Evolutionary conservation across 2,329 filamentous ascomycete genomes (phyloP).

Genomic region (Cladosporium sp.): DNA sequence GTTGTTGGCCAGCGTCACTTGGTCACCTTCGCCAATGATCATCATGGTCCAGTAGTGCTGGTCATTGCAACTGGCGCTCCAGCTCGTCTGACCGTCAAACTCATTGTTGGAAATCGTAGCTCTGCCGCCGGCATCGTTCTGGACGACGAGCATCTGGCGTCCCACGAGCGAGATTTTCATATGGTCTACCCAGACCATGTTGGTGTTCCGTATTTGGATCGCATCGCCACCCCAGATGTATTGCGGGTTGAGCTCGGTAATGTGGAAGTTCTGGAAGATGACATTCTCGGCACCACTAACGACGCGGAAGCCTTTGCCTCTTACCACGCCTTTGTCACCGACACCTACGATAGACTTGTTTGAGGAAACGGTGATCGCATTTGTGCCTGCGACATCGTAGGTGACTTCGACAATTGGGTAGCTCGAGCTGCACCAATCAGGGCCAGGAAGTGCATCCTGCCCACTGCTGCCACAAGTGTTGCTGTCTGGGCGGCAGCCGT

Average conservation of each 20-base stretch:
- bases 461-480: slow-evolving; percentile 49
- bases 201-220: slow-evolving; percentile 32
- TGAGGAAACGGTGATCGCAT: slow-evolving; percentile 35
- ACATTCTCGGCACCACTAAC: slow-evolving; percentile 45
- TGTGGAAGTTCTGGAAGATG: slow-evolving; percentile 46
- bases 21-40: slow-evolving; percentile 52
- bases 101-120: slow-evolving; percentile 58
- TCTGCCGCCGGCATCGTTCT: slow-evolving; percentile 48
- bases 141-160: slow-evolving; percentile 57
- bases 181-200: slow-evolving; percentile 36
- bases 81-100: slow-evolving; percentile 52
- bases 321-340: slow-evolving; percentile 36
- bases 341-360: slow-evolving; percentile 41
- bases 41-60: slow-evolving; percentile 59
- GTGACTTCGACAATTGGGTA: slow-evolving; percentile 25
- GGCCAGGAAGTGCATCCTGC: slow-evolving; percentile 56
- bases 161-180: slow-evolving; percentile 47
- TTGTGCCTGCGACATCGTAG: slow-evolving; percentile 54
- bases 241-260: slow-evolving; percentile 35
- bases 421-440: slow-evolving; percentile 50
- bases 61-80: slow-evolving; percentile 54
- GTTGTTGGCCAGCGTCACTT: slow-evolving; percentile 56
- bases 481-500: slow-evolving; percentile 53
- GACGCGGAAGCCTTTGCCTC: slow-evolving; percentile 39
- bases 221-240: slow-evolving; percentile 38